Conservation (phyloP, 192 early-diverging fungal species). For the Gryganskiella cystojenkinii region DNA sequence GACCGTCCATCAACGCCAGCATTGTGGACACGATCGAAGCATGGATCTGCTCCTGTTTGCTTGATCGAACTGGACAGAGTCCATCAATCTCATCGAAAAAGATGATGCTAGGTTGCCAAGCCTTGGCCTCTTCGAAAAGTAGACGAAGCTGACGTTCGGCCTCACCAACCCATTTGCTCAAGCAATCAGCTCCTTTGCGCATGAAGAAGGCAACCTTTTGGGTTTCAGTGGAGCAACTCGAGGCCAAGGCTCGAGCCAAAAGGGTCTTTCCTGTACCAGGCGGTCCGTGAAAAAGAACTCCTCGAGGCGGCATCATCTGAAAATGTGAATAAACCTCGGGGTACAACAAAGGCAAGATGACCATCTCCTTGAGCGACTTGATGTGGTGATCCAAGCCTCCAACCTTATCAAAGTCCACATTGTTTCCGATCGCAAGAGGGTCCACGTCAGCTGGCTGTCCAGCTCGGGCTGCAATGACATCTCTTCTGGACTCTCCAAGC, state of each 20-base stretch:
- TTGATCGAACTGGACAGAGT: conserved; percentile 70
- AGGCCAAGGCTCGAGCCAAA: conserved; percentile 63
- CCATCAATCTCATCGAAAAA: conserved; percentile 90
- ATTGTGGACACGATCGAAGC: conserved; percentile 78
- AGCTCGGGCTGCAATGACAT: conserved; percentile 35
- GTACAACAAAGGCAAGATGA: conserved; percentile 78
- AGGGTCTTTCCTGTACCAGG: conserved; percentile 81
- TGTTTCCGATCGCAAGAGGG: conserved; percentile 42
- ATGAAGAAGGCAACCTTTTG: conserved; percentile 76
- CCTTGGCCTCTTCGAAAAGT: conserved; percentile 77
- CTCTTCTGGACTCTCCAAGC: conserved; percentile 38
- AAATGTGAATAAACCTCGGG: conserved; percentile 71
- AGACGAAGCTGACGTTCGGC: conserved; percentile 71
- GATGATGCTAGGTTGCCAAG: conserved; percentile 77
- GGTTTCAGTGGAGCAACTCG: conserved; percentile 53
- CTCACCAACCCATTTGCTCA: conserved; percentile 83
- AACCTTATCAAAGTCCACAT: conserved; percentile 55
- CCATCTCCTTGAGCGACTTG: conserved; percentile 79
- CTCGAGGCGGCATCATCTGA: conserved; percentile 67
- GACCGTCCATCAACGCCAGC: conserved; percentile 81
- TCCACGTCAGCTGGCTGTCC: conserved; percentile 36
- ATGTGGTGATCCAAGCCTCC: conserved; percentile 67
- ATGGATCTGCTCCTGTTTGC: conserved; percentile 76
- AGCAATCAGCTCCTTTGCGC: conserved; percentile 76
- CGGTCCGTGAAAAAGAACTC: conserved; percentile 79